Evolutionary conservation across 129 eudicot species (phyloP).

Genomic region (Tagetes patula): DNA sequence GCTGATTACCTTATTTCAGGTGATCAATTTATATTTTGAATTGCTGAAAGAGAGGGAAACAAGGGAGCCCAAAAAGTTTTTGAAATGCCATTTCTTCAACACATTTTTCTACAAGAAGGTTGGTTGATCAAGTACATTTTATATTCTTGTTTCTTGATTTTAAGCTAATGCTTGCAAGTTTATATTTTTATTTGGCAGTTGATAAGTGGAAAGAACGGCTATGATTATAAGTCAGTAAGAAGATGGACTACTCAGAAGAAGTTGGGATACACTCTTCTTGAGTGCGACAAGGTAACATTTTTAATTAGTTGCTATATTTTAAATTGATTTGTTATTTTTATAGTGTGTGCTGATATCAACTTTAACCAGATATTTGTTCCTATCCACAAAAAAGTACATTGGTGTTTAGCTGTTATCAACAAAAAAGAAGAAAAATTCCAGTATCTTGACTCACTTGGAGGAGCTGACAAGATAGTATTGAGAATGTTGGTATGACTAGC

Average conservation of each 20-base stretch:
- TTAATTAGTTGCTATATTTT: background rate
- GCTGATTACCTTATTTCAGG: constrained; percentile 45
- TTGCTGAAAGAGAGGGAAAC: constrained; percentile 89
- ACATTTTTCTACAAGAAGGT: constrained; percentile 98
- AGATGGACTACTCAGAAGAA: constrained; percentile 90
- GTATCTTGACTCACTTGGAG: constrained; percentile 89
- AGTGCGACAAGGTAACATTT: constrained; percentile 74
- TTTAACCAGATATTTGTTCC: constrained; percentile 86
- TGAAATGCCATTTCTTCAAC: constrained; percentile 92
- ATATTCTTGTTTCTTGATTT: constrained; percentile 7
- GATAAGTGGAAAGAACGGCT: constrained; percentile 61
- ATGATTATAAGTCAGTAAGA: constrained; percentile 76
- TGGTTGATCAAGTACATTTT: constrained; percentile 19
- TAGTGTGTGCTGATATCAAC: background rate
- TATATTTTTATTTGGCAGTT: constrained; percentile 39
- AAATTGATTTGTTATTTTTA: background rate
- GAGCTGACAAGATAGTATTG: constrained; percentile 60
- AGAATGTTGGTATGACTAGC: constrained; percentile 56
- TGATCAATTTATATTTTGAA: constrained; percentile 81
- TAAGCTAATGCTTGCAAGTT: constrained; percentile 4
- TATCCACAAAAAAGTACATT: constrained; percentile 85
- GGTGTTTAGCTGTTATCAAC: constrained; percentile 93
- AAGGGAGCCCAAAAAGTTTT: constrained; percentile 71
- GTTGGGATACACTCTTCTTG: constrained; percentile 76
- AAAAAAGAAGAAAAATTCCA: constrained; percentile 79